A percentile compares a stretch with the other conserved stretches of the same genome.
Evolutionary conservation across 805 yeast species (phyloP).

Genomic region (Ogataea methanolica): DNA sequence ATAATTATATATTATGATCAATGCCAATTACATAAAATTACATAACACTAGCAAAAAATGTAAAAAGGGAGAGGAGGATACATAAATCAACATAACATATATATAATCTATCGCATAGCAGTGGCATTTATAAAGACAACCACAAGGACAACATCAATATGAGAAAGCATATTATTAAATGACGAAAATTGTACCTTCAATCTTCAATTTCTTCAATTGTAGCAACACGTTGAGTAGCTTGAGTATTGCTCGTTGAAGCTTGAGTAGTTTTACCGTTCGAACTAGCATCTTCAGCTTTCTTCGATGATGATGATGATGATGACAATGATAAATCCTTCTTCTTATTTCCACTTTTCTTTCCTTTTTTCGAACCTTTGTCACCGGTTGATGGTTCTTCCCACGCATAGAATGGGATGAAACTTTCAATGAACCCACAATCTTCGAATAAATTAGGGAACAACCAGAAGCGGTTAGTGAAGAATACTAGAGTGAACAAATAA

Average conservation of each 20-base stretch:
- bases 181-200: neutral
- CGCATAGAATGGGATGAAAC: constrained; percentile 85
- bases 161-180: neutral
- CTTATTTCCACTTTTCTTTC: neutral
- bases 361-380: constrained; percentile 8
- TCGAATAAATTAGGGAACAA: constrained; percentile 92
- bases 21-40: too few relatives aligned
- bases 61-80: too few relatives aligned
- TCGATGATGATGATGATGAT: too few relatives aligned
- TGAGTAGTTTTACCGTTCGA: constrained; percentile 4
- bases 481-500: constrained; percentile 53
- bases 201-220: constrained; percentile 23
- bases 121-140: too few relatives aligned
- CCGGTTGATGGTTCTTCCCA: constrained; percentile 47
- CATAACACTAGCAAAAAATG: too few relatives aligned
- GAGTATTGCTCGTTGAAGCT: constrained; percentile 7
- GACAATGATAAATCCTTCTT: neutral
- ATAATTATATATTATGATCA: too few relatives aligned
- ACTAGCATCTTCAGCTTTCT: too few relatives aligned
- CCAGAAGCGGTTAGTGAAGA: constrained; percentile 81
- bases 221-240: constrained; percentile 19
- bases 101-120: too few relatives aligned
- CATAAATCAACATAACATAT: too few relatives aligned
- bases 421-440: constrained; percentile 89
- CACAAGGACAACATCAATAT: too few relatives aligned